phyloP scores from a whole-genome alignment of 208 protist genomes.

The Crithidia fasciculata region DNA sequence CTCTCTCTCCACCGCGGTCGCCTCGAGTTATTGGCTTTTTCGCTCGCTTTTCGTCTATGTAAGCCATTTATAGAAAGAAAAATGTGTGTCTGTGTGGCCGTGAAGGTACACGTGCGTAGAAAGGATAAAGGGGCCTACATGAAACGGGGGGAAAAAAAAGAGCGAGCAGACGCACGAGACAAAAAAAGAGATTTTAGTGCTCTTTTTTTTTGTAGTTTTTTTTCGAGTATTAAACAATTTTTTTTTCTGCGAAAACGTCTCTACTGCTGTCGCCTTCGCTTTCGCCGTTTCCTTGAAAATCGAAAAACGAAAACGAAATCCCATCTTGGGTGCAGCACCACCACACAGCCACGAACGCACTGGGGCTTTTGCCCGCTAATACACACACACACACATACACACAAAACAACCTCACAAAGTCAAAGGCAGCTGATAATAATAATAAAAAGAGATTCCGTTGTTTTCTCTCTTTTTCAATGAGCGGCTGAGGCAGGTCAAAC shows the following conservation, averaged over 20 bases:
- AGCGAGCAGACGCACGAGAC: not conserved
- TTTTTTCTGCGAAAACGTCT: conserved; percentile 8
- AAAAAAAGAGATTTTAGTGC: conserved; percentile 19
- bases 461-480: no score
- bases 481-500: no score
- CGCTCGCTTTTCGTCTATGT: no score
- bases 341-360: no score
- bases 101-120: not conserved
- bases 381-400: not conserved
- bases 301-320: not conserved
- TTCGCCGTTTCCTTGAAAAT: conserved; percentile 3
- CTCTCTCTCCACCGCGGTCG: no score
- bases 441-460: no score
- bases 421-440: no score
- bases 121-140: no score
- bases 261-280: not conserved
- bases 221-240: not conserved
- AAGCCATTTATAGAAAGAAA: not conserved
- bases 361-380: not conserved
- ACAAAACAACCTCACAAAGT: not conserved
- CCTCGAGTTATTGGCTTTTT: no score
- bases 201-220: not conserved
- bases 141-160: not conserved
- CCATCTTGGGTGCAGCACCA: no score
- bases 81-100: not conserved